These are phyloP conservation scores for Sarocladiaceae sp. DNA, from an alignment of 2,329 filamentous ascomycete genomes.

Conservation along the genomic window DNA sequence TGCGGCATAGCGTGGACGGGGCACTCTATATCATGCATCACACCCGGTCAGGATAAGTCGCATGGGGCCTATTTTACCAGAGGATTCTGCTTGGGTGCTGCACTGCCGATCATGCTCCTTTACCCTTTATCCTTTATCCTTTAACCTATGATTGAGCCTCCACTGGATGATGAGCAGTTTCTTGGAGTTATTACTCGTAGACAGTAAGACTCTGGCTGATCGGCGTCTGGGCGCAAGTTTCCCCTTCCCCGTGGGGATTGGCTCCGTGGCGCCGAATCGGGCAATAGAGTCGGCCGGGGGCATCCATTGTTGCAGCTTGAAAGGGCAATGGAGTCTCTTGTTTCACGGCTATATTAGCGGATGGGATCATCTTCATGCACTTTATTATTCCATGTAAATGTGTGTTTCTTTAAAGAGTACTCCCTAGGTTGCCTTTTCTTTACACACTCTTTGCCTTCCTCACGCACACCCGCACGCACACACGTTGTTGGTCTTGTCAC, in stretches of 20 bases:
- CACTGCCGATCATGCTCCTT: constrained; percentile 3
- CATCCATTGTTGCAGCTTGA: neutral
- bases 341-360: no score
- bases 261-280: constrained; percentile 6
- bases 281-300: neutral
- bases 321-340: neutral
- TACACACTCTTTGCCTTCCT: no score
- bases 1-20: no score
- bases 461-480: no score
- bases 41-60: neutral
- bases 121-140: neutral
- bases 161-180: neutral
- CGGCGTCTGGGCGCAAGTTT: no score
- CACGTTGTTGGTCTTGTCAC: neutral
- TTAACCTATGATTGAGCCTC: neutral
- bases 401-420: no score
- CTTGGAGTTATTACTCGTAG: no score
- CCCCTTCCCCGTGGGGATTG: constrained; percentile 7
- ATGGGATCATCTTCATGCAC: no score
- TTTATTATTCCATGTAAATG: no score
- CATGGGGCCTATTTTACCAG: neutral
- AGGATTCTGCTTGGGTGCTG: neutral
- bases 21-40: neutral
- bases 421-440: no score
- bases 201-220: no score